Conservation (phyloP, 805 yeast genomes). For the Torulaspora indica region DNA sequence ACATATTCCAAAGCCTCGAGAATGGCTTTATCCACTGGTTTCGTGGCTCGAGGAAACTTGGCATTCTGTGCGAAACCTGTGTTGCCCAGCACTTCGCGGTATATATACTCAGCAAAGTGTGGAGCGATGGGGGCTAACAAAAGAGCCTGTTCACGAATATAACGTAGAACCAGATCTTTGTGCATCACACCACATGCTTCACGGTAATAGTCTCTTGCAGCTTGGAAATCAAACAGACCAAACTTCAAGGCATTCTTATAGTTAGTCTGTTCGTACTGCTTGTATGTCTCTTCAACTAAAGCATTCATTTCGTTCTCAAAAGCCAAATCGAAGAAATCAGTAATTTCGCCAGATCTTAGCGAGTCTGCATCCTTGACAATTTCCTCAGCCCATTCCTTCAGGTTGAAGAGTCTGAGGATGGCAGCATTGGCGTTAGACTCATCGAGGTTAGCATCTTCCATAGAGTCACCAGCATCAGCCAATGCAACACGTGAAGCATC, state of each 20-base stretch:
- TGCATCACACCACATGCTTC: slow-evolving; percentile 72
- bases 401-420: slow-evolving; percentile 81
- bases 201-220: slow-evolving; percentile 94
- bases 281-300: slow-evolving; percentile 68
- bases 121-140: slow-evolving; percentile 91
- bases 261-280: slow-evolving; percentile 64
- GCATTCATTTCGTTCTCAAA: slow-evolving; percentile 91
- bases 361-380: slow-evolving; percentile 47
- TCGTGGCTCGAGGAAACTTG: slow-evolving; percentile 70
- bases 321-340: slow-evolving; percentile 75
- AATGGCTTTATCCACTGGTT: slow-evolving; percentile 57
- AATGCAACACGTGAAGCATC: slow-evolving; percentile 96
- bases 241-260: slow-evolving; percentile 86
- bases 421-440: slow-evolving; percentile 97
- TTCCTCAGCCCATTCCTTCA: slow-evolving; percentile 95
- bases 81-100: slow-evolving; percentile 73
- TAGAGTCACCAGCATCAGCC: slow-evolving; percentile 97
- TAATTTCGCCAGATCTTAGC: slow-evolving; percentile 51
- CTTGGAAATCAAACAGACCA: slow-evolving; percentile 91
- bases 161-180: slow-evolving; percentile 70
- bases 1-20: slow-evolving; percentile 73
- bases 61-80: slow-evolving; percentile 66
- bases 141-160: slow-evolving; percentile 81
- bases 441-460: slow-evolving; percentile 97
- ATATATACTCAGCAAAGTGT: slow-evolving; percentile 87